Evolutionary conservation across 768 basidiomycete genomes (phyloP).

Genomic region (Pisolithus albus): DNA sequence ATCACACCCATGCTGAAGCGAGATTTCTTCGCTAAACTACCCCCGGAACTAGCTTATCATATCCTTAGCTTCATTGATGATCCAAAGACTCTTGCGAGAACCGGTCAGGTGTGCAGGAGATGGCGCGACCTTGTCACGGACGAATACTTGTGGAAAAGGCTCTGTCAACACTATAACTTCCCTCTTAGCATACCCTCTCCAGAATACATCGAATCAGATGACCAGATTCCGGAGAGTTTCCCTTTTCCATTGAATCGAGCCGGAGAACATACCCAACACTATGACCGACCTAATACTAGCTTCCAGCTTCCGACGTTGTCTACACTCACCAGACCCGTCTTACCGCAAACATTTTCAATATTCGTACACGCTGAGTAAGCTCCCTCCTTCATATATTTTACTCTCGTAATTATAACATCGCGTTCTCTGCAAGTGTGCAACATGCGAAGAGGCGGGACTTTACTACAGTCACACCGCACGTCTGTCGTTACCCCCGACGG

Average conservation of each 20-base stretch:
- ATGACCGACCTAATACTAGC: conserved; percentile 18
- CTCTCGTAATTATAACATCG: not conserved
- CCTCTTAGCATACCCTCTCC: conserved; percentile 11
- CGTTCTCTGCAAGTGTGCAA: conserved; percentile 51
- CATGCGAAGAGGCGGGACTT: conserved; percentile 69
- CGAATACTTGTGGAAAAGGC: conserved; percentile 72
- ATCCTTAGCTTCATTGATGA: conserved; percentile 75
- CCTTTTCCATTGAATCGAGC: conserved; percentile 11
- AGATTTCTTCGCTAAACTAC: conserved; percentile 52
- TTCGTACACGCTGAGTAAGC: conserved; percentile 65
- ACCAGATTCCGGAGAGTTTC: conserved; percentile 27
- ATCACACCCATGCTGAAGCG: conserved; percentile 59
- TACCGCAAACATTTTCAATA: conserved; percentile 67
- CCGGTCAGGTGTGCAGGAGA: conserved; percentile 58
- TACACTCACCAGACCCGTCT: conserved; percentile 25
- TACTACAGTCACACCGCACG: conserved; percentile 61
- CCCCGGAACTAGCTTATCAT: conserved; percentile 67
- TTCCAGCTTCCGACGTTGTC: conserved; percentile 2
- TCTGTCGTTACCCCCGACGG: conserved; percentile 36
- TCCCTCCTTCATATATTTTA: not conserved
- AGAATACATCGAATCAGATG: conserved; percentile 21
- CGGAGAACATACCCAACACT: conserved; percentile 22
- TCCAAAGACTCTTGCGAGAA: conserved; percentile 61
- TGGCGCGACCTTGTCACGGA: conserved; percentile 71
- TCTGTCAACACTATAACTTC: conserved; percentile 60